A percentile compares a stretch with the other conserved stretches of the same genome.
Conservation (phyloP, 2,329 filamentous ascomycete genomes). For the Neurospora sp. region DNA sequence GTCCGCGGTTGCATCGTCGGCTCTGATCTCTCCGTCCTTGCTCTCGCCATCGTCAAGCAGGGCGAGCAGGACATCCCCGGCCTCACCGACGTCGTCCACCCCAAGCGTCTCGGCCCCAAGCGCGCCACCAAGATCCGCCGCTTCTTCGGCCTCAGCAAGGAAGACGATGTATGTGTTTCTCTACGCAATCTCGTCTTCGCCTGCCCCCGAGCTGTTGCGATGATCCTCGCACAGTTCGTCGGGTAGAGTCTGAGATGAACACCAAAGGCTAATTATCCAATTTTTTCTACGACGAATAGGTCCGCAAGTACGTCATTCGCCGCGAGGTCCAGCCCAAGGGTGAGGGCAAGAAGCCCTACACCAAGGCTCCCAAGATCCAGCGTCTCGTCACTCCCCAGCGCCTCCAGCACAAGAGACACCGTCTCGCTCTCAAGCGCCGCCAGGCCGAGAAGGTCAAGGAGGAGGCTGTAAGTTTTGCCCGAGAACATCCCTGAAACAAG, state of each 20-base stretch:
- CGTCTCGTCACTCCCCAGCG: conserved; percentile 98
- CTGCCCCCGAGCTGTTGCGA: conserved; percentile 48
- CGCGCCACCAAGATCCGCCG: conserved; percentile 99
- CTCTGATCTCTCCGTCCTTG: conserved; percentile 89
- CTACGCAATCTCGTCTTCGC: conserved; percentile 55
- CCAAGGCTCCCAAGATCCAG: conserved; percentile 99
- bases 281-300: conserved; percentile 46
- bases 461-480: conserved; percentile 62
- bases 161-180: conserved; percentile 92
- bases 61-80: conserved; percentile 90
- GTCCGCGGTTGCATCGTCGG: conserved; percentile 98
- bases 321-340: conserved; percentile 95
- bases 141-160: conserved; percentile 99
- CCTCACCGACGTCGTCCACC: conserved; percentile 94
- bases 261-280: conserved; percentile 28
- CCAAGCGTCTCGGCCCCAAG: conserved; percentile 99
- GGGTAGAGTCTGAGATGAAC: conserved; percentile 50
- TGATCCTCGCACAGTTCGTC: conserved; percentile 29
- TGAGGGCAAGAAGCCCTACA: conserved; percentile 96
- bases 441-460: conserved; percentile 96
- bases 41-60: conserved; percentile 95
- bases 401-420: conserved; percentile 99
- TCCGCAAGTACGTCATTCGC: conserved; percentile 99
- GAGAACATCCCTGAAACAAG: not conserved
- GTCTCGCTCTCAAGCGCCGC: conserved; percentile 95